phyloP scores from a whole-genome alignment of 192 early-diverging fungal genomes.

The Dissophora ornata region DNA sequence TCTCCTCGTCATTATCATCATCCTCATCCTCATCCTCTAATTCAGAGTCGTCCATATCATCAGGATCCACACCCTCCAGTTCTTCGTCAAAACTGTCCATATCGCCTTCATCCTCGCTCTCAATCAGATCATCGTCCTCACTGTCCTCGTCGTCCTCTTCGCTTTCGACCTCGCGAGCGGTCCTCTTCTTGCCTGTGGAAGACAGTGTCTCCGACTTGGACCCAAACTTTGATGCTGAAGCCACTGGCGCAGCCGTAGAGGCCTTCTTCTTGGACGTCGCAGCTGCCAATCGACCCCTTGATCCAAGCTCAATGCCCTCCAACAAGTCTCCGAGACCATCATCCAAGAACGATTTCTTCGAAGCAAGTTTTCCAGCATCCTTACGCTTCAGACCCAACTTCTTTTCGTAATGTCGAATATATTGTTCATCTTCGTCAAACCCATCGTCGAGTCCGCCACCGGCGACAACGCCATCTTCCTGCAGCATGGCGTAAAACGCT shows the following conservation, averaged over 20 bases:
- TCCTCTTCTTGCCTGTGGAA: slow-evolving; percentile 20
- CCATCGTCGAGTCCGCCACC: slow-evolving; percentile 27
- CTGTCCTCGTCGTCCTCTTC: slow-evolving; percentile 33
- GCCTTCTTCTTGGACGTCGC: slow-evolving; percentile 2
- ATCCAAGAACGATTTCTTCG: slow-evolving; percentile 61
- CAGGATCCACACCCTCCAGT: slow-evolving; percentile 52
- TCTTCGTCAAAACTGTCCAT: slow-evolving; percentile 50
- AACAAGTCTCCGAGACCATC: slow-evolving; percentile 65
- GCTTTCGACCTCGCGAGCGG: slow-evolving; percentile 40
- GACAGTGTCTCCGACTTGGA: background rate
- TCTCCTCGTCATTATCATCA: no score
- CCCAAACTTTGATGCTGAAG: background rate
- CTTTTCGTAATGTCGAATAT: slow-evolving; percentile 64
- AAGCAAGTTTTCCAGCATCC: slow-evolving; percentile 47
- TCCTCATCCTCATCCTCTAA: slow-evolving; percentile 35
- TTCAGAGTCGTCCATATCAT: slow-evolving; percentile 46
- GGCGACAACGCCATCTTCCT: slow-evolving; percentile 53
- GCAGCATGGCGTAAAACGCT: slow-evolving; percentile 58
- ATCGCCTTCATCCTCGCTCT: slow-evolving; percentile 40
- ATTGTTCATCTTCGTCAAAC: slow-evolving; percentile 61
- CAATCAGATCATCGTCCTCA: slow-evolving; percentile 34
- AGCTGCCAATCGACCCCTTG: slow-evolving; percentile 9
- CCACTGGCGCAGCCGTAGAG: background rate
- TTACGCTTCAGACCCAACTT: slow-evolving; percentile 62
- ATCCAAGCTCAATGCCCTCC: slow-evolving; percentile 52